These are phyloP conservation scores for Penicillium bovifimosum DNA, from an alignment of 495 filamentous ascomycete species.

Conservation along the genomic window DNA sequence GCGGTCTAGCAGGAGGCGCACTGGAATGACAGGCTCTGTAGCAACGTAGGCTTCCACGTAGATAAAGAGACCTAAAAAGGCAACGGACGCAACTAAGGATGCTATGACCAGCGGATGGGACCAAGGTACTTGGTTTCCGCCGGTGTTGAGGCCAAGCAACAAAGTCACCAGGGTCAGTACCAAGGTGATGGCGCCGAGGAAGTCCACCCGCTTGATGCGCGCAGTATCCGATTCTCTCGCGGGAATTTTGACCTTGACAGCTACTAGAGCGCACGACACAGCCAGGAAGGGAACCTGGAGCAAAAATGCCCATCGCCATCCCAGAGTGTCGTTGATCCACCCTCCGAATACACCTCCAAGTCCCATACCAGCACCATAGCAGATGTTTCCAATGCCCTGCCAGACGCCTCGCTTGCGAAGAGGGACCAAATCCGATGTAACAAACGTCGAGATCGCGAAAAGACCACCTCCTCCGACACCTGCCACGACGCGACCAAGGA, in stretches of 20 bases:
- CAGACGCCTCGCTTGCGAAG: slow-evolving; percentile 74
- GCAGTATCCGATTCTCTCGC: slow-evolving; percentile 58
- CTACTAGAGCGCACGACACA: slow-evolving; percentile 61
- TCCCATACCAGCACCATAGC: slow-evolving; percentile 68
- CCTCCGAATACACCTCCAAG: slow-evolving; percentile 62
- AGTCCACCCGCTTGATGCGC: slow-evolving; percentile 73
- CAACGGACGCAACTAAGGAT: slow-evolving; percentile 58
- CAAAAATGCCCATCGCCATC: slow-evolving; percentile 75
- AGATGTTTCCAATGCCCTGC: slow-evolving; percentile 81
- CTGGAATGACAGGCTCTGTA: slow-evolving; percentile 76
- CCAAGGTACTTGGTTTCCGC: slow-evolving; percentile 84
- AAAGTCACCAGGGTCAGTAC: slow-evolving; percentile 66
- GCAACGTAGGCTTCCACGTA: slow-evolving; percentile 65
- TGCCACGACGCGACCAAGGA: slow-evolving; percentile 73
- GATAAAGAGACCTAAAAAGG: slow-evolving; percentile 49
- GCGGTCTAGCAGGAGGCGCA: slow-evolving; percentile 66
- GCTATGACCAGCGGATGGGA: slow-evolving; percentile 70
- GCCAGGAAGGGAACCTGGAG: slow-evolving; percentile 66
- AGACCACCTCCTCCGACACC: slow-evolving; percentile 84
- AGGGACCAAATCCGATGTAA: slow-evolving; percentile 77
- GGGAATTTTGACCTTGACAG: slow-evolving; percentile 65
- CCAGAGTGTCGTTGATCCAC: slow-evolving; percentile 69
- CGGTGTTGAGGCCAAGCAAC: slow-evolving; percentile 75
- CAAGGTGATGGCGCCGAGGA: slow-evolving; percentile 64
- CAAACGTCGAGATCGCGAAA: slow-evolving; percentile 74